Evolutionary conservation across 306 rosid genomes (phyloP).

Genomic region (Cicer arietinum): DNA sequence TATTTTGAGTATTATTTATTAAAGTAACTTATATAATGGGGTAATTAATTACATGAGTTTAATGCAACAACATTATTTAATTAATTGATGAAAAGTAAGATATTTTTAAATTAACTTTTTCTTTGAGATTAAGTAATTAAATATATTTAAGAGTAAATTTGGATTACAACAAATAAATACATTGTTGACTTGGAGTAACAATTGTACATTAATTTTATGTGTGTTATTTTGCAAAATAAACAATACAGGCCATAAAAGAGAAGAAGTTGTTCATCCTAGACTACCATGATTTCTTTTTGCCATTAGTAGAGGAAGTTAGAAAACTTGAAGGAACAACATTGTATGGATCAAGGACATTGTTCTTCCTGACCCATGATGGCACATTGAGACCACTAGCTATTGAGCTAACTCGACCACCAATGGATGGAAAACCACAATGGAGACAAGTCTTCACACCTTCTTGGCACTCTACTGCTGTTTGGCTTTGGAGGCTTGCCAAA

Average conservation of each 20-base stretch:
- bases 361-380: slow-evolving; percentile 56
- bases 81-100: no score
- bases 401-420: slow-evolving; percentile 77
- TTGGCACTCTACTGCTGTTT: slow-evolving; percentile 70
- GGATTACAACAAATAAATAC: no score
- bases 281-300: slow-evolving; percentile 76
- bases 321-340: slow-evolving; percentile 65
- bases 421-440: slow-evolving; percentile 74
- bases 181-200: no score
- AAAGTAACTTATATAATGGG: no score
- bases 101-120: no score
- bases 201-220: no score
- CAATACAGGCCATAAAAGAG: slow-evolving; percentile 58
- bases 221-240: no score
- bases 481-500: slow-evolving; percentile 96
- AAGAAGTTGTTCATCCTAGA: slow-evolving; percentile 78
- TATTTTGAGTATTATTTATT: no score
- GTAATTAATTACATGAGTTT: no score
- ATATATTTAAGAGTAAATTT: no score
- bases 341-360: slow-evolving; percentile 80
- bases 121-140: no score
- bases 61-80: no score
- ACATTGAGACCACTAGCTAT: slow-evolving; percentile 74
- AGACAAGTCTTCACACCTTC: slow-evolving; percentile 57
- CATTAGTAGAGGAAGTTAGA: slow-evolving; percentile 70